These are phyloP conservation scores for Suillus fuscotomentosus DNA, from an alignment of 768 basidiomycete genomes.

Conservation along the genomic window DNA sequence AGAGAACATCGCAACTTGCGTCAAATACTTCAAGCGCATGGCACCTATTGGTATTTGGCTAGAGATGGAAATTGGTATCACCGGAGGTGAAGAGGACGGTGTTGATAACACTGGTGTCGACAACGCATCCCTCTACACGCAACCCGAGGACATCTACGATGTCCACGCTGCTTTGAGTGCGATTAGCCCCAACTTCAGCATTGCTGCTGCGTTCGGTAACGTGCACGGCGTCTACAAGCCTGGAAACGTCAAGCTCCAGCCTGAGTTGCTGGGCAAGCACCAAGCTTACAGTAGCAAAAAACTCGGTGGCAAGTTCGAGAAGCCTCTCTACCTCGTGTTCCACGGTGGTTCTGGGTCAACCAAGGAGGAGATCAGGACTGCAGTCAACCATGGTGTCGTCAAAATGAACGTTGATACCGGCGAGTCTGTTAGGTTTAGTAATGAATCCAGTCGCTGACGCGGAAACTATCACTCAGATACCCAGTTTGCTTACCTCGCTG, in stretches of 20 bases:
- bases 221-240: conserved; percentile 99
- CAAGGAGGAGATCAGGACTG: conserved; percentile 92
- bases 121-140: conserved; percentile 93
- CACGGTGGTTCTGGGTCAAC: conserved; percentile 99
- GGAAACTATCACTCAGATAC: conserved; percentile 46
- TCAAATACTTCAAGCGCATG: conserved; percentile 94
- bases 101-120: conserved; percentile 97
- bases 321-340: conserved; percentile 99
- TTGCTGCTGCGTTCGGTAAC: conserved; percentile 98
- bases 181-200: conserved; percentile 92
- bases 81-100: conserved; percentile 98
- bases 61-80: conserved; percentile 99
- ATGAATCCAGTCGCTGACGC: conserved; percentile 2
- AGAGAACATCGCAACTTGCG: conserved; percentile 92
- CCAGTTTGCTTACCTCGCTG: conserved; percentile 86
- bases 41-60: conserved; percentile 91
- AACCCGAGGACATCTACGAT: conserved; percentile 94
- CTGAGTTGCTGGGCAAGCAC: conserved; percentile 90
- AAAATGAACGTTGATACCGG: conserved; percentile 99
- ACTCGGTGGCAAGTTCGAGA: conserved; percentile 56
- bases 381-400: conserved; percentile 89
- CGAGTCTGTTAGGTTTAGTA: conserved; percentile 16
- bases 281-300: conserved; percentile 73
- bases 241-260: conserved; percentile 93
- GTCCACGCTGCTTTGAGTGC: conserved; percentile 81